Evolutionary conservation across 495 filamentous ascomycete species (phyloP).

Genomic region (Penicillium silybi): DNA sequence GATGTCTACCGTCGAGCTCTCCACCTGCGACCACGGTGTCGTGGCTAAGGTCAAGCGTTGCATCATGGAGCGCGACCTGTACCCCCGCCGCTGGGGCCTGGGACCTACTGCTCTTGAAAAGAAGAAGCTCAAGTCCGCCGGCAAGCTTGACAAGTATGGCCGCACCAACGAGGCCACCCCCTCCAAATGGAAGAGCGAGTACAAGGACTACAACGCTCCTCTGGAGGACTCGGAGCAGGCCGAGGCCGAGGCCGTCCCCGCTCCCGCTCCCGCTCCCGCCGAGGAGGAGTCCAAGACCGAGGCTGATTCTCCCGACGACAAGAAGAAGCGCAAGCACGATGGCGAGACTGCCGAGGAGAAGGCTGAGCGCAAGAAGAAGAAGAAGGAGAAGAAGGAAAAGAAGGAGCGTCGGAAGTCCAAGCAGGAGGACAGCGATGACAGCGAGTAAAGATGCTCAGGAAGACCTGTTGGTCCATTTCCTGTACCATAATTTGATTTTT

Average conservation of each 20-base stretch:
- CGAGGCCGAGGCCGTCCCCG: constrained; percentile 34
- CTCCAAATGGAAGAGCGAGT: constrained; percentile 80
- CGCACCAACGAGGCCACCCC: constrained; percentile 88
- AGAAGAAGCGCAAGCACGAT: constrained; percentile 81
- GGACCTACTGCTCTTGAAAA: constrained; percentile 89
- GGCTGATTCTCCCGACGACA: constrained; percentile 38
- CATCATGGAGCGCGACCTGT: constrained; percentile 98
- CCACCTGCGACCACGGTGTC: constrained; percentile 90
- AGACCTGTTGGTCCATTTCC: constrained; percentile 25
- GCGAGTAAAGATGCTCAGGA: constrained; percentile 45
- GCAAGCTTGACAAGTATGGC: constrained; percentile 96
- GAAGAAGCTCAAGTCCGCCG: constrained; percentile 98
- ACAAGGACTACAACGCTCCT: constrained; percentile 77
- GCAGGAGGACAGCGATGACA: constrained; percentile 56
- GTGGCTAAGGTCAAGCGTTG: constrained; percentile 97
- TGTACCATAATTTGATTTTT: constrained; percentile 38
- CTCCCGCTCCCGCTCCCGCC: constrained; percentile 25
- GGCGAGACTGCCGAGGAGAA: constrained; percentile 74
- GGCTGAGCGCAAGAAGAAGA: constrained; percentile 69
- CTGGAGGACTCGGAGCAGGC: constrained; percentile 38
- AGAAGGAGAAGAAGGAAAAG: constrained; percentile 73
- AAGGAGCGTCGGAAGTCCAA: constrained; percentile 62
- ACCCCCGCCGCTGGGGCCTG: constrained; percentile 91
- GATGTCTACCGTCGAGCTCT: constrained; percentile 91
- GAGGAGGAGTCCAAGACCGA: constrained; percentile 29